These are phyloP conservation scores for Rhododendron ferrugineum DNA, from an alignment of 148 eudicot genomes.

Conservation along the genomic window DNA sequence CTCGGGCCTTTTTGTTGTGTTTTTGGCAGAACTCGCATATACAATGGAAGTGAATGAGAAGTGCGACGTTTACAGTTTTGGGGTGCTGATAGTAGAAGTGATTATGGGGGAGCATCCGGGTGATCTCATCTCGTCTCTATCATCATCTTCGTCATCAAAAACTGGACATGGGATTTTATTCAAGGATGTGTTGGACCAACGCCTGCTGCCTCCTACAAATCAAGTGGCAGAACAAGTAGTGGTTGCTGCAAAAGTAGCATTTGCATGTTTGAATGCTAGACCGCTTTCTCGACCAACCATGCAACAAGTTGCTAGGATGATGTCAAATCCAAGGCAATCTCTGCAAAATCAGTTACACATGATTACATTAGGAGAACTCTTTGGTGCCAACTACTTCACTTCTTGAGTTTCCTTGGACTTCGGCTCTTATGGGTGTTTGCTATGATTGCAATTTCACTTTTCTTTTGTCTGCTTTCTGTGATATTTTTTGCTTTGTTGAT, in stretches of 20 bases:
- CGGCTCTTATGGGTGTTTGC: neutral
- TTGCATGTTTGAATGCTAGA: neutral
- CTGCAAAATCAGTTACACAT: neutral
- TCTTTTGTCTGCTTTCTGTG: neutral
- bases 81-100: neutral
- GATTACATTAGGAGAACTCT: neutral
- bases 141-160: neutral
- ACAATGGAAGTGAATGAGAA: neutral
- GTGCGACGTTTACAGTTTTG: neutral
- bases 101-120: neutral
- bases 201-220: neutral
- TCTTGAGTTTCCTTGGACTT: neutral
- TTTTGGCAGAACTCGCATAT: neutral
- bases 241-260: neutral
- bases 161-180: neutral
- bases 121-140: neutral
- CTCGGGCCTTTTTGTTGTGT: no score
- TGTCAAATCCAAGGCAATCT: neutral
- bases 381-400: neutral
- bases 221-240: neutral
- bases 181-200: constrained; percentile 7
- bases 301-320: neutral
- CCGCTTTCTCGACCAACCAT: constrained; percentile 1
- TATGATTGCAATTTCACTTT: neutral
- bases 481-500: no score